A percentile compares a stretch with the other conserved stretches of the same genome.
These are phyloP conservation scores for Dendrobium chrysotoxum DNA, from an alignment of 106 monocot species.

Conservation along the genomic window DNA sequence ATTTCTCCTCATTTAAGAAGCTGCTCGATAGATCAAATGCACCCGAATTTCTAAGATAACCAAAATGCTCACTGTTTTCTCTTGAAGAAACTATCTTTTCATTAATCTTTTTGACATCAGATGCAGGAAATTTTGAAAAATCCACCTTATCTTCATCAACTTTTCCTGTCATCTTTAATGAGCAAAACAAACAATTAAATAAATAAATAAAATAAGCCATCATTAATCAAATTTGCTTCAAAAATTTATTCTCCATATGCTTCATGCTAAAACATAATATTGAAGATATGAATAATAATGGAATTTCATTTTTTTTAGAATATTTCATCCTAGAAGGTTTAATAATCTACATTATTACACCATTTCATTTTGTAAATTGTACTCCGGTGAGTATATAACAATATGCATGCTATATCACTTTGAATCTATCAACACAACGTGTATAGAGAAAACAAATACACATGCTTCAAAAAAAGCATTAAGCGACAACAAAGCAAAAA, in stretches of 20 bases:
- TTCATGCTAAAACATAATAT: constrained; percentile 2
- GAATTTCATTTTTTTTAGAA: background rate
- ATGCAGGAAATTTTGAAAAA: constrained; percentile 18
- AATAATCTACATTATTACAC: background rate
- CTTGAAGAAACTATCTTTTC: constrained; percentile 10
- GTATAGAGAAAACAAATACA: background rate
- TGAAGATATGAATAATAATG: background rate
- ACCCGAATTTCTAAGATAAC: constrained; percentile 27
- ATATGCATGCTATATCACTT: background rate
- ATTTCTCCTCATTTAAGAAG: constrained; percentile 32
- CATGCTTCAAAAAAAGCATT: background rate
- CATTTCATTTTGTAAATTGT: background rate
- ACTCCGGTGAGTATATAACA: background rate
- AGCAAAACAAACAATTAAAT: constrained; percentile 17
- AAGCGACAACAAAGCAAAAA: background rate
- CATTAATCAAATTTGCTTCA: background rate
- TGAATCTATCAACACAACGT: background rate
- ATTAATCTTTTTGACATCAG: constrained; percentile 19
- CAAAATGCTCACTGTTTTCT: constrained; percentile 5
- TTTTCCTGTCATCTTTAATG: constrained; percentile 13
- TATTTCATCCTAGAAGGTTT: background rate
- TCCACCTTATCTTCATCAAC: constrained; percentile 11
- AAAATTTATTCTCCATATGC: background rate
- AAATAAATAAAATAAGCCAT: background rate
- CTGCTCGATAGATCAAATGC: constrained; percentile 13